Base-by-base conservation (phyloP, 106 monocot genomes). In the Vanilla planifolia region DNA sequence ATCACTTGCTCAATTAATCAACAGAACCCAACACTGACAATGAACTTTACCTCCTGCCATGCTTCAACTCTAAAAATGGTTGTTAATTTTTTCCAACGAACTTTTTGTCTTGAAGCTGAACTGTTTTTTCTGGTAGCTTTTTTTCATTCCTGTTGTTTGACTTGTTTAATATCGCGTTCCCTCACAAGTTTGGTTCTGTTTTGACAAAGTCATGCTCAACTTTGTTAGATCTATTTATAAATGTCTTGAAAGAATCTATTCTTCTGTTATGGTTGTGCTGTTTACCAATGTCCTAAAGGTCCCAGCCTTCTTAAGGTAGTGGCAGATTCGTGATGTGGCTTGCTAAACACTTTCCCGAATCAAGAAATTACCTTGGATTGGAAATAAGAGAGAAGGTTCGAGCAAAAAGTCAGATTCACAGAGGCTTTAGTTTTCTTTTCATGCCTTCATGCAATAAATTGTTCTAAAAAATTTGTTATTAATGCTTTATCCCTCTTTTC, bases 301-400 rank as follows among this genome's bases (percentile, higher is more conserved):
- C 0, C 8, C 32, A 53, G 30, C 30, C 5, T 53, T 32, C 30
- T 16, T 70, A n/a, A 95, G 95, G 95, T 13, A 87, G 96, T 63
- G 96, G 96, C 48, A 86, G 96, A 72, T 88, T 96, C 61, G 71
- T 96, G 29, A 77, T 96, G 67, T 96, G 96, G 96, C 84, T 81
- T 56, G 91, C 96, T 27, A 96, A 96, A 62, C 74, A 77, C 17
- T 91, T 55, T 37, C 37, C 66, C 21, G 55, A 76, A 26, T 55
- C 61, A 62, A 48, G 68, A 62, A 98, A 98, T 65, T 98, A 83
- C 42, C 33, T 98, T 13, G 96, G 96, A 35, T 59, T 96, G 59
- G 96, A 96, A 79, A 96, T 96, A 60, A 63, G 96, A 43, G 69
- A 85, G 2, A 96, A 85, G 77, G 92, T 91, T 67, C 29, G 28